Percentiles rank a stretch among this genome's conserved stretches.
Conservation (phyloP, 371 early-diverging fungal species). For the Lichtheimia hyalospora region DNA sequence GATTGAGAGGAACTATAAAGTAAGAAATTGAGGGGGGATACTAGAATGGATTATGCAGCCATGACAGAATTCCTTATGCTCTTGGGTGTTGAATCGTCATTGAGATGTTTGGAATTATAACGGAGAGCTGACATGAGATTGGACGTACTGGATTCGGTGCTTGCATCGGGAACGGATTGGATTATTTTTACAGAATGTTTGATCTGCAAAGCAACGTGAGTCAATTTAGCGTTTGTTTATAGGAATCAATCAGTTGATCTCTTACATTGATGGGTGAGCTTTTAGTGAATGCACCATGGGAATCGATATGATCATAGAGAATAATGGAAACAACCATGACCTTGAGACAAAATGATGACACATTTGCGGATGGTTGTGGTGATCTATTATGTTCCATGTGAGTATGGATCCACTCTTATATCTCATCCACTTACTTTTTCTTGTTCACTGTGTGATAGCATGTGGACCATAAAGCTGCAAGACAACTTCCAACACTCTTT, state of each 20-base stretch:
- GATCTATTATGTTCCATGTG: neutral
- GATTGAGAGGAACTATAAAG: neutral
- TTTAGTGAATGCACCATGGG: conserved; percentile 77
- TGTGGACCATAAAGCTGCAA: conserved; percentile 68
- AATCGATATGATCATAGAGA: conserved; percentile 87
- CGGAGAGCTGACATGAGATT: conserved; percentile 74
- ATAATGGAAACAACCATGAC: conserved; percentile 88
- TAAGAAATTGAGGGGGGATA: neutral
- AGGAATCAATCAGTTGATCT: too few relatives aligned
- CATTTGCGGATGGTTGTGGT: neutral
- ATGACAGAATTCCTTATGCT: conserved; percentile 61
- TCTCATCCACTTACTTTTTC: conserved; percentile 23
- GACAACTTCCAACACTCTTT: conserved; percentile 59
- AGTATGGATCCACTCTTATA: too few relatives aligned
- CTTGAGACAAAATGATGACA: conserved; percentile 55
- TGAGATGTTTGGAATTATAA: conserved; percentile 80
- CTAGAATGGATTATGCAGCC: conserved; percentile 16
- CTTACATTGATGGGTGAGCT: conserved; percentile 79
- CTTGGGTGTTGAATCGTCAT: conserved; percentile 81
- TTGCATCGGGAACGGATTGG: conserved; percentile 43
- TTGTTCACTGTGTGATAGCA: conserved; percentile 71
- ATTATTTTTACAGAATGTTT: conserved; percentile 74
- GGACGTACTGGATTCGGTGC: conserved; percentile 45
- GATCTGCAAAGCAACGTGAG: conserved; percentile 36
- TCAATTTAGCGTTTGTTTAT: too few relatives aligned